Percentiles rank a stretch among this genome's conserved stretches.
Evolutionary conservation across 2,329 filamentous ascomycete genomes (phyloP).

Genomic region (Diplocarpon mali): DNA sequence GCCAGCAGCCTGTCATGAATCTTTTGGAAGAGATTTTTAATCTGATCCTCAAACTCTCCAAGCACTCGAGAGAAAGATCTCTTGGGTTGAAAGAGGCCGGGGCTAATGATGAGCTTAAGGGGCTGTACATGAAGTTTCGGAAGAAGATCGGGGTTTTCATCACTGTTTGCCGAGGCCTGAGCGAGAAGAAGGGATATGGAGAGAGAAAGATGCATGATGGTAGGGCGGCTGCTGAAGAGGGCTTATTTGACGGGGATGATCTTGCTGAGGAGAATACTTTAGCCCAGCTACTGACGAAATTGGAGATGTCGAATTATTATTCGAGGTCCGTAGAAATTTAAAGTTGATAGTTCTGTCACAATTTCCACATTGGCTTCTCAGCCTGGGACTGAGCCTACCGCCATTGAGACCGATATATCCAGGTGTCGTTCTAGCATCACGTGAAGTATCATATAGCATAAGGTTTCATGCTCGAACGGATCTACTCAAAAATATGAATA

Average conservation of each 20-base stretch:
- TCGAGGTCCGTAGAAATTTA: constrained; percentile 13
- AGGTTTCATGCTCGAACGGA: no score
- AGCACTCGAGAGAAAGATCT: constrained; percentile 33
- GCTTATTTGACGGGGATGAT: constrained; percentile 30
- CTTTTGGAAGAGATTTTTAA: constrained; percentile 69
- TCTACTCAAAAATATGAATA: no score
- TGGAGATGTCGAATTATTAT: constrained; percentile 65
- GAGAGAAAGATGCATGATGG: constrained; percentile 23
- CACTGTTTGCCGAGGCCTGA: constrained; percentile 56
- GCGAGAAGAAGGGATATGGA: constrained; percentile 44
- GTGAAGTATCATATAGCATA: no score
- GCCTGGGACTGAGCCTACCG: no score
- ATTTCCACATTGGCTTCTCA: no score
- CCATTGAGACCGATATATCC: no score
- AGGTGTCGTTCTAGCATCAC: no score
- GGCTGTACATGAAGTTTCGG: constrained; percentile 54
- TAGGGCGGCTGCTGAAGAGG: constrained; percentile 20
- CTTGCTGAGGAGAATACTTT: constrained; percentile 46
- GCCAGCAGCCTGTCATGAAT: constrained; percentile 61
- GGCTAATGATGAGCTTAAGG: constrained; percentile 30
- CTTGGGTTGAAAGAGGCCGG: constrained; percentile 26
- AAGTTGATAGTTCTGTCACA: no score
- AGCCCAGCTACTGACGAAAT: constrained; percentile 53
- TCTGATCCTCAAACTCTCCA: constrained; percentile 61
- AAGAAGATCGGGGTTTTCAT: constrained; percentile 68